Evolutionary conservation across 371 early-diverging fungal genomes (phyloP).

Genomic region (Spraguea lophii): DNA sequence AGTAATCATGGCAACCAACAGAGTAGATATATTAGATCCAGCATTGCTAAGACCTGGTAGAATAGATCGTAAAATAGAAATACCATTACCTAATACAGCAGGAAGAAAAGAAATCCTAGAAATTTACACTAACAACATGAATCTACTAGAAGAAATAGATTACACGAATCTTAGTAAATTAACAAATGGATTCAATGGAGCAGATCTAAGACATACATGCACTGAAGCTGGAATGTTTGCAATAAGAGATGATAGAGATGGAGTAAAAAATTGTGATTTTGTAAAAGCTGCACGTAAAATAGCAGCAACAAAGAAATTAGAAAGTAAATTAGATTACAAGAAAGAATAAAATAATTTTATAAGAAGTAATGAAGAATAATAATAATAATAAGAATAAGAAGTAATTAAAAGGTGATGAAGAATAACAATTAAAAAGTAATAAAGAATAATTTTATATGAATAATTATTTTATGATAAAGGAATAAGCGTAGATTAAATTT

Average conservation of each 20-base stretch:
- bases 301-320: slow-evolving; percentile 85
- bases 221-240: slow-evolving; percentile 99
- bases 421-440: too few species aligned
- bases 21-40: slow-evolving; percentile 93
- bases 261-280: slow-evolving; percentile 87
- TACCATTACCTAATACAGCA: slow-evolving; percentile 67
- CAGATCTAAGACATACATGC: slow-evolving; percentile 93
- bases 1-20: slow-evolving; percentile 97
- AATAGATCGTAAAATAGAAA: slow-evolving; percentile 92
- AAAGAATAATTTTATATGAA: too few species aligned
- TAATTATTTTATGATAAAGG: too few species aligned
- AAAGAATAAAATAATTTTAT: slow-evolving; percentile 40
- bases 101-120: slow-evolving; percentile 85
- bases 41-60: slow-evolving; percentile 90
- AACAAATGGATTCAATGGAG: slow-evolving; percentile 91
- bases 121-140: slow-evolving; percentile 75
- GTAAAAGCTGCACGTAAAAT: slow-evolving; percentile 97
- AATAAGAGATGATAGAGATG: slow-evolving; percentile 90
- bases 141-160: slow-evolving; percentile 82
- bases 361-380: too few species aligned
- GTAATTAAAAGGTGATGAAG: too few species aligned
- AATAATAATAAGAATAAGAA: too few species aligned
- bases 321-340: slow-evolving; percentile 77
- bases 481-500: too few species aligned
- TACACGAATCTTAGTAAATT: slow-evolving; percentile 82